phyloP scores from a whole-genome alignment of 2,329 filamentous ascomycete genomes.

The Fusarium miscanthi region DNA sequence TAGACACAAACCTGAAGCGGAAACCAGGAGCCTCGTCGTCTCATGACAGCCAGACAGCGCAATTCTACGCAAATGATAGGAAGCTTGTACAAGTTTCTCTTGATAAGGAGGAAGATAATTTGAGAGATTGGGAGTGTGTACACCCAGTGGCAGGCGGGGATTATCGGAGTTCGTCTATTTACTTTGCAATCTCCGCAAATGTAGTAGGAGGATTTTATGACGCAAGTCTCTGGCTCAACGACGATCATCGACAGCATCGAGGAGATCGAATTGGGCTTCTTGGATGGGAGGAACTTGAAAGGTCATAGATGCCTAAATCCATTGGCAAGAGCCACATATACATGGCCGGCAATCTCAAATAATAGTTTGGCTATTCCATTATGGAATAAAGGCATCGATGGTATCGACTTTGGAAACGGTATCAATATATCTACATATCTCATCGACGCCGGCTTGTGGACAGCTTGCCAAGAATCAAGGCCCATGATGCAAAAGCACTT shows the following conservation, averaged over 20 bases:
- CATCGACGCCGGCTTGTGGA: neutral
- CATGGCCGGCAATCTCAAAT: too few relatives aligned
- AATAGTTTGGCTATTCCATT: neutral
- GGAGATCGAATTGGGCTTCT: neutral
- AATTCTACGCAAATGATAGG: neutral
- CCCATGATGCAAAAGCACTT: neutral
- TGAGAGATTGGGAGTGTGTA: neutral
- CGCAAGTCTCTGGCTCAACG: too few relatives aligned
- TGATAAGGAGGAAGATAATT: neutral
- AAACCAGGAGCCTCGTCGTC: neutral
- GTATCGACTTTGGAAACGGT: fast-evolving
- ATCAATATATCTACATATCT: neutral
- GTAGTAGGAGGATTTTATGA: fast-evolving
- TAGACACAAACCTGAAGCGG: neutral
- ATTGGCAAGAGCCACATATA: neutral
- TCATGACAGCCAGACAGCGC: neutral
- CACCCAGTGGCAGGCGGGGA: neutral
- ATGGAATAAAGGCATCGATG: too few relatives aligned
- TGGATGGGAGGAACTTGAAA: neutral
- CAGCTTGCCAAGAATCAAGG: neutral
- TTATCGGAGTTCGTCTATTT: neutral
- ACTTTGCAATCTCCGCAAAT: neutral
- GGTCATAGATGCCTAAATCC: neutral
- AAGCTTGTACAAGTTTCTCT: neutral
- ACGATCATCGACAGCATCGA: neutral